Evolutionary conservation across 2,329 filamentous ascomycete species (phyloP).

Genomic region (Stromatinia cepivora): DNA sequence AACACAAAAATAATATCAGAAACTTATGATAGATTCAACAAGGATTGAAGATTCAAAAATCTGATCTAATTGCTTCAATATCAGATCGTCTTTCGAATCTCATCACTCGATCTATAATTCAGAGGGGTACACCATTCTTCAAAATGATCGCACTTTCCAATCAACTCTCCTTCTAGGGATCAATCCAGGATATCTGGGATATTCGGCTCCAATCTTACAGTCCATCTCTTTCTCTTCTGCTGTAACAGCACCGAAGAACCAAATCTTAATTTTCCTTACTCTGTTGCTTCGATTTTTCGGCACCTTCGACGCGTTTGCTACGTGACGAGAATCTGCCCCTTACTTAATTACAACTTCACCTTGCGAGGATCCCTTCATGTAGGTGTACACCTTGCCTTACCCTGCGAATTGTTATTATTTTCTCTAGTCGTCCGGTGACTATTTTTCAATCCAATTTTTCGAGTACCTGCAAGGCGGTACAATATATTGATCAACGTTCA

Average conservation of each 20-base stretch:
- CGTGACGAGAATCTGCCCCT: background rate
- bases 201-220: background rate
- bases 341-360: background rate
- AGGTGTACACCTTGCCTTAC: background rate
- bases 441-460: background rate
- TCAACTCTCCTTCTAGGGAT: background rate
- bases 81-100: background rate
- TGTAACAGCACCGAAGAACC: background rate
- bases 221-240: background rate
- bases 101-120: background rate
- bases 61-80: background rate
- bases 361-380: background rate
- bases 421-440: background rate
- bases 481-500: slow-evolving; percentile 20
- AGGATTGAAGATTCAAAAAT: background rate
- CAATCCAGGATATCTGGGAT: background rate
- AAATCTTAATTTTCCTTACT: background rate
- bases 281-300: background rate
- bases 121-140: background rate
- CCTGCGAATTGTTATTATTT: background rate
- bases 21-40: background rate
- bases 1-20: background rate
- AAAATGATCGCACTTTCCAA: background rate
- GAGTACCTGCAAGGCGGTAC: slow-evolving; percentile 25
- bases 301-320: background rate